Evolutionary conservation across 352 stramenopile genomes (phyloP), one percentile per base, ranked within the genome.

Genomic region (Elongisporangium senticosum): DNA sequence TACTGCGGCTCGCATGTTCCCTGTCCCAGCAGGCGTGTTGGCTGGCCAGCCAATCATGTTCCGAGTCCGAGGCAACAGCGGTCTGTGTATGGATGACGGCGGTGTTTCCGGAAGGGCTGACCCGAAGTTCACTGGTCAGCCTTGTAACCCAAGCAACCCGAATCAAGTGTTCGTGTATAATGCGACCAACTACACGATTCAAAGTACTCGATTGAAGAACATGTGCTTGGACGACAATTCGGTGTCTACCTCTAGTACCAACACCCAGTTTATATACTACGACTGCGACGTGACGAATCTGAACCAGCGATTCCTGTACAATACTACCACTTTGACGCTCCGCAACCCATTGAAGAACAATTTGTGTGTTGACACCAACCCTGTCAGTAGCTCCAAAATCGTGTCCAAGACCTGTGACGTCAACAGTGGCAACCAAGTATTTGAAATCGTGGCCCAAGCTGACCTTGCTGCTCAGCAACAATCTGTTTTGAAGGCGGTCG

Each of bases 61-160:
- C 43, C 63, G 67, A 17, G 39, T 64, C 43, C 55, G 53, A 7
- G 59, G 63, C 5, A 74, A 74, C 28, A 53, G 51, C 43, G 64
- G 65, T 13, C 19, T 77, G 15, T 79, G 71, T 37, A 33, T 79
- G 7, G 71, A 75, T 22, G 71, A 79, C 26, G 71, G 71, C 1
- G 68, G 62, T 10, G 67, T 59, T 7, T 21, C 40, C 23, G 54
- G 40, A 21, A 61, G 48, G 4, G 65, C 57, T 3, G 21, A 65
- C 14, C 66, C 60, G 37, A 58, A 70, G 39, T 65, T 77, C 7
- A 47, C 40, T 4, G 15, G 58, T 22, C 43, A 62, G 28, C 33
- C 55, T 1, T 77, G 69, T 39, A 59, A 74, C 33, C 53, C 65
- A 8, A 67, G n/a, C 21, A 69, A 58, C 53, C 58, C 20, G 6